Evolutionary conservation across 208 protist genomes (phyloP), one percentile per base, ranked within the genome.

Genomic region (Trypanosoma avium): DNA sequence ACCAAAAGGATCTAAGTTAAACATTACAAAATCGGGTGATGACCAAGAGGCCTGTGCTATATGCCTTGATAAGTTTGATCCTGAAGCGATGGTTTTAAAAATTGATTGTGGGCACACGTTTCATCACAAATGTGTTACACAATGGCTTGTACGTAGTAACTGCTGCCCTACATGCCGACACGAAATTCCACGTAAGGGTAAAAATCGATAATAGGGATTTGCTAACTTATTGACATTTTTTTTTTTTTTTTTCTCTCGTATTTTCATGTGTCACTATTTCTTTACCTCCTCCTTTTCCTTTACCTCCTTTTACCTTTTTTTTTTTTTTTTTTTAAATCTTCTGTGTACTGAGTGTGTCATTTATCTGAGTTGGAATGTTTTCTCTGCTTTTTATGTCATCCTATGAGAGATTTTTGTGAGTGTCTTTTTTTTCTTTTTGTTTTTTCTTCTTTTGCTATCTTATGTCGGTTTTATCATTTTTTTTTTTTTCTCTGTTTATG

Each of bases 41-140:
- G 30, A 55, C 2, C 10, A n/a, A 22, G 73, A 72, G 30, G 30
- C 45, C 3, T 85, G 79, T 52, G 6, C 67, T 19, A 65, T 85
- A 12, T 85, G 79, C 67, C 61, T 85, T 49, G 76, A 82, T 15
- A 53, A 70, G n/a, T 27, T 79, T 4, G 5, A n/a, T 0, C 3
- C 13, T 12, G 61, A 45, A 5, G 57, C 49, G 4, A 61, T 61
- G 42, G 55, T 66, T 15, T 30, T 73, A 32, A 35, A 58, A 6
- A 61, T 80, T 36, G 55, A 32, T 0, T 84, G 74, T 49, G 52
- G 60, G 17, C 81, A 84, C 56, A 27, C 54, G 33, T 80, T 71
- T 66, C 81, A 84, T 38, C 43, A 67, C 17, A 33, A 61, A 17
- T 88, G 81, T 60, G 73, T 79, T 40, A 50, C 81, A 46, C 71